Percentiles rank a stretch among this genome's conserved stretches.
Evolutionary conservation across 345 rosid genomes (phyloP).

Genomic region (Eucalyptus viminalis): DNA sequence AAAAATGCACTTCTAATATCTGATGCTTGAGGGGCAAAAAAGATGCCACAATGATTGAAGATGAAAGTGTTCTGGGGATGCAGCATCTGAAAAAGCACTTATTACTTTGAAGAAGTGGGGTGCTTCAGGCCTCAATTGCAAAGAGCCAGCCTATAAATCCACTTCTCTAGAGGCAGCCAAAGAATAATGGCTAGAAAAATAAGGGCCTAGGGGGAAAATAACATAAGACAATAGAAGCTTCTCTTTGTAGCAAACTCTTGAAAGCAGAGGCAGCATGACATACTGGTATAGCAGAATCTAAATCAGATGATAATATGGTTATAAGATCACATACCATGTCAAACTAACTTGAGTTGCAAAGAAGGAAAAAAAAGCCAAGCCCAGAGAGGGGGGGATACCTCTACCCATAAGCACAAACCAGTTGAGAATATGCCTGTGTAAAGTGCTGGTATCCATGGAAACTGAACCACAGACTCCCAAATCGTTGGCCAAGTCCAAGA

Average conservation of each 20-base stretch:
- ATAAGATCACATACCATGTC: neutral
- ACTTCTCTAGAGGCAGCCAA: neutral
- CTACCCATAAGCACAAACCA: constrained; percentile 48
- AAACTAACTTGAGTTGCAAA: neutral
- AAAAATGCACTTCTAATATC: neutral
- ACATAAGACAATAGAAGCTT: neutral
- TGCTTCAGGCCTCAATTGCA: neutral
- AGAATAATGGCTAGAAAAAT: neutral
- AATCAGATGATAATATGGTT: neutral
- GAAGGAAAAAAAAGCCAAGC: neutral
- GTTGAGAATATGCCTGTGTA: constrained; percentile 50
- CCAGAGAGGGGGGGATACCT: constrained; percentile 21
- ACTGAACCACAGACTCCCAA: constrained; percentile 35
- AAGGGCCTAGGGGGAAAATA: neutral
- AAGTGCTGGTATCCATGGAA: constrained; percentile 62
- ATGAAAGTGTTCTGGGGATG: neutral
- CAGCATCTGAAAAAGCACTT: neutral
- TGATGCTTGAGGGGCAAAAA: neutral
- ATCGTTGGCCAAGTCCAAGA: constrained; percentile 35
- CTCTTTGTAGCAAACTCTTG: neutral
- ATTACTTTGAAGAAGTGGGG: neutral
- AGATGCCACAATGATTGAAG: neutral
- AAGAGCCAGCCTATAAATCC: neutral
- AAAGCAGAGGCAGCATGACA: neutral
- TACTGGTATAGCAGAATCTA: neutral